Percentiles rank a stretch among this genome's conserved stretches.
phyloP scores from a whole-genome alignment of 768 basidiomycete species.

The Kwoniella bestiolae region DNA sequence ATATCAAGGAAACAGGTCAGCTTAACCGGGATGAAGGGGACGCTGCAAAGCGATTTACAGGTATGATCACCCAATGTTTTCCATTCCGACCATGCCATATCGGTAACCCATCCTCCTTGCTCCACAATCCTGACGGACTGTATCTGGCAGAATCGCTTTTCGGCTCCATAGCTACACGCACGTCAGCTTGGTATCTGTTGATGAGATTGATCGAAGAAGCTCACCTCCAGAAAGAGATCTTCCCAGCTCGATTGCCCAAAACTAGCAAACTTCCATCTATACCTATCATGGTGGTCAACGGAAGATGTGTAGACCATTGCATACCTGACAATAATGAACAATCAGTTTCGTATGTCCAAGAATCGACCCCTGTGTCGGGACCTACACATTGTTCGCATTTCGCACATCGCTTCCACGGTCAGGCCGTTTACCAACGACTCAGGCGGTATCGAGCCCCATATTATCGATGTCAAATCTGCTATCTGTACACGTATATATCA shows the following conservation, averaged over 20 bases:
- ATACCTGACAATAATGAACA: constrained; percentile 29
- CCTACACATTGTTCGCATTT: constrained; percentile 35
- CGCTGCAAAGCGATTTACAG: constrained; percentile 25
- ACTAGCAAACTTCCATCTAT: constrained; percentile 41
- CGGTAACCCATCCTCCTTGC: constrained; percentile 21
- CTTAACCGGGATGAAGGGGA: background rate
- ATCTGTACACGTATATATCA: constrained; percentile 7
- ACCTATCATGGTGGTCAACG: constrained; percentile 17
- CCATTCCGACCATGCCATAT: constrained; percentile 46
- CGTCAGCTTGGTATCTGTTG: too few species aligned
- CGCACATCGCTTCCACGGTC: constrained; percentile 18
- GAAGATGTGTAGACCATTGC: constrained; percentile 34
- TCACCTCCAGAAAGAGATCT: constrained; percentile 41
- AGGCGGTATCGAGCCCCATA: background rate
- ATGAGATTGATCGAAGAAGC: too few species aligned
- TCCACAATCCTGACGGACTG: background rate
- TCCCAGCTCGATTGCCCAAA: constrained; percentile 36
- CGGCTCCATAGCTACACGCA: constrained; percentile 28
- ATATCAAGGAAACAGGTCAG: background rate
- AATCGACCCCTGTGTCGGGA: too few species aligned
- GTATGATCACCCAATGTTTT: constrained; percentile 5
- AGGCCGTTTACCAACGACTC: background rate
- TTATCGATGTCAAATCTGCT: constrained; percentile 25
- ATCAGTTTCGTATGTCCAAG: too few species aligned
- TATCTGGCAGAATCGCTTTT: constrained; percentile 23